phyloP scores from a whole-genome alignment of 163 green algal genomes.

The Coccomyxa subellipsoidea region DNA sequence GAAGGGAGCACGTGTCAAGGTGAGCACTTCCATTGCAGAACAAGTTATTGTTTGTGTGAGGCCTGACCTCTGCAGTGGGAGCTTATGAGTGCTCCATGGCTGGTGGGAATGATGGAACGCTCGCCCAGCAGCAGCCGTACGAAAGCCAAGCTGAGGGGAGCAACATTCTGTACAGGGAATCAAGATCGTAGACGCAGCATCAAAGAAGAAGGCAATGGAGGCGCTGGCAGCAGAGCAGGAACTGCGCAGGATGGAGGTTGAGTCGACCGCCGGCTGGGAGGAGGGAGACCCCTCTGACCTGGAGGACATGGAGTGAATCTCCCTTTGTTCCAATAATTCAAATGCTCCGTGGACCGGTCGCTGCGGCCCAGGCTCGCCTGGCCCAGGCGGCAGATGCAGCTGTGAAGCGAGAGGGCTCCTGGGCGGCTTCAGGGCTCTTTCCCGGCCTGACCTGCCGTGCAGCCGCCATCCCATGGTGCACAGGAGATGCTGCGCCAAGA shows the following conservation, averaged over 20 bases:
- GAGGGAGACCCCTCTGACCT: background rate
- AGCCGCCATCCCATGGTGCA: background rate
- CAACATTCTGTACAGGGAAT: constrained; percentile 13
- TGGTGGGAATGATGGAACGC: background rate
- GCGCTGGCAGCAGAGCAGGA: constrained; percentile 2
- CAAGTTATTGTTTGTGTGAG: background rate
- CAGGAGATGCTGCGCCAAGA: background rate
- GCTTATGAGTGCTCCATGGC: background rate
- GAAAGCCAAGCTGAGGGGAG: background rate
- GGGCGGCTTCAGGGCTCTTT: background rate
- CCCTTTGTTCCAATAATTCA: background rate
- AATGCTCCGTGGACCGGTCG: background rate
- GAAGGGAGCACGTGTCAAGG: background rate
- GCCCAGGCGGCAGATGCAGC: background rate
- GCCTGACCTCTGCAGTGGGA: background rate
- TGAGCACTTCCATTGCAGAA: background rate
- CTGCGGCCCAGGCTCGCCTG: background rate
- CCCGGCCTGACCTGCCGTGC: background rate
- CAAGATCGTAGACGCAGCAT: constrained; percentile 14
- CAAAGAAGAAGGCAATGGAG: constrained; percentile 11
- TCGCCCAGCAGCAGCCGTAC: background rate
- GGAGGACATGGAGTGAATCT: background rate
- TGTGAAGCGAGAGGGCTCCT: background rate
- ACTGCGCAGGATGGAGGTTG: constrained; percentile 11
- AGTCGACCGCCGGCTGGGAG: constrained; percentile 9